Conservation (phyloP, 176 grass and related monocot genomes). For the Paspalum notatum region DNA sequence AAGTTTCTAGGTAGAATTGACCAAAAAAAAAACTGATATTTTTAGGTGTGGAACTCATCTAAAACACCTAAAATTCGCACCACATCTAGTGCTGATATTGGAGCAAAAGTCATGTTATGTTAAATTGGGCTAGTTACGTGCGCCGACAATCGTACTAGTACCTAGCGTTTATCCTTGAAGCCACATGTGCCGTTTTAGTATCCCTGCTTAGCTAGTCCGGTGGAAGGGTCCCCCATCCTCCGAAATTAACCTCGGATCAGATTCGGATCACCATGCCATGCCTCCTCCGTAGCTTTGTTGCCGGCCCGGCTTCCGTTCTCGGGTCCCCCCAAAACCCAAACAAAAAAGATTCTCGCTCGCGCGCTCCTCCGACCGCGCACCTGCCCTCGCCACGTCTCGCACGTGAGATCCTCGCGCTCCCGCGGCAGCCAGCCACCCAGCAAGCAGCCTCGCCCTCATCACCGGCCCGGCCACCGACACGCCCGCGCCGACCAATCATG, state of each 20-base stretch:
- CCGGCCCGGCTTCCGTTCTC: too few relatives aligned
- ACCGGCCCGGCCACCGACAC: constrained; percentile 46
- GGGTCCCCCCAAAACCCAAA: too few relatives aligned
- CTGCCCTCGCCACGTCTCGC: neutral
- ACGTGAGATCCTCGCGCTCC: constrained; percentile 6
- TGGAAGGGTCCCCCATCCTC: too few relatives aligned
- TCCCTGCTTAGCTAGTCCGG: too few relatives aligned
- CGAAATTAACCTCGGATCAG: neutral
- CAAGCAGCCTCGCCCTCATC: neutral
- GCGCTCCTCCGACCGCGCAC: constrained; percentile 24
- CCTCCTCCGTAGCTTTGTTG: too few relatives aligned
- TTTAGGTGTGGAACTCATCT: too few relatives aligned
- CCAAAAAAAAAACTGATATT: too few relatives aligned
- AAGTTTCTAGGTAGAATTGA: too few relatives aligned
- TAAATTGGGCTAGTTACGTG: too few relatives aligned
- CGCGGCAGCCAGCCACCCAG: neutral
- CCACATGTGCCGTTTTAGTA: neutral
- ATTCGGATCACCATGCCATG: neutral
- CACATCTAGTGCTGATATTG: too few relatives aligned
- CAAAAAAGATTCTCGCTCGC: constrained; percentile 20
- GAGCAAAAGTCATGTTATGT: too few relatives aligned
- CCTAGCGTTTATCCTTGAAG: neutral
- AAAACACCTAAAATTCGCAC: too few relatives aligned
- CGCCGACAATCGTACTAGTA: neutral
- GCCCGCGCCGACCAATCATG: constrained; percentile 5